Evolutionary conservation across 176 grass and related monocot genomes (phyloP), one percentile per base, ranked within the genome.

Genomic region (Triticum monococcum): DNA sequence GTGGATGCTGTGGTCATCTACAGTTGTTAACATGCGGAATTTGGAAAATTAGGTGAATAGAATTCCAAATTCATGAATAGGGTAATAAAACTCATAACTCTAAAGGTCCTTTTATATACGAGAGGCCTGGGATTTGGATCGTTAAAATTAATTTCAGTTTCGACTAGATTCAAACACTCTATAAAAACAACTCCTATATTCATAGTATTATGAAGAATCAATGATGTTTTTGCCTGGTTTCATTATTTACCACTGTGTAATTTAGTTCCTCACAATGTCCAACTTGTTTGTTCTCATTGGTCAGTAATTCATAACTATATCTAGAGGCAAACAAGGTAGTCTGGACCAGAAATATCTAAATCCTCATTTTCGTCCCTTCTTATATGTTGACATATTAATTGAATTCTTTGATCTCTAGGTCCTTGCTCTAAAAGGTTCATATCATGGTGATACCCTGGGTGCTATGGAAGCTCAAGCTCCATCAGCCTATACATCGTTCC

Each of bases 391-490:
- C 14, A 32, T 80, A 89, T 71, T 71, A 78, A 83, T 35, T 67
- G 48, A 24, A 32, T 35, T 38, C 74, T 20, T 56, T 33, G 74
- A 77, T 79, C 64, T 79, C 1, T 72, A 98, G 96, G 96, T 98
- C 69, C 90, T 95, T 85, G 91, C 96, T 82, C 84, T 98, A 65
- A 94, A 84, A 71, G 96, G 96, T 79, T 95, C 93, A 35, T 98
- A 98, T 71, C 96, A 95, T 63, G 96, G 93, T 85, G 96, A 98
- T 88, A 98, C 96, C 64, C 81, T 98, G 65, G 96, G 96, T 70
- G 96, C 96, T 80, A 98, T 98, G 96, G 96, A 98, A 84, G 96
- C 96, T 24, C 96, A 98, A 89, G 89, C 96, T 89, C 96, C 96
- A 78, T 98, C 96, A 73, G 79, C 93, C 26, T 98, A 98, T 89